Percentiles rank a stretch among this genome's conserved stretches.
Conservation (phyloP, 1,139 yeast genomes). For the Taphrina sp. region DNA sequence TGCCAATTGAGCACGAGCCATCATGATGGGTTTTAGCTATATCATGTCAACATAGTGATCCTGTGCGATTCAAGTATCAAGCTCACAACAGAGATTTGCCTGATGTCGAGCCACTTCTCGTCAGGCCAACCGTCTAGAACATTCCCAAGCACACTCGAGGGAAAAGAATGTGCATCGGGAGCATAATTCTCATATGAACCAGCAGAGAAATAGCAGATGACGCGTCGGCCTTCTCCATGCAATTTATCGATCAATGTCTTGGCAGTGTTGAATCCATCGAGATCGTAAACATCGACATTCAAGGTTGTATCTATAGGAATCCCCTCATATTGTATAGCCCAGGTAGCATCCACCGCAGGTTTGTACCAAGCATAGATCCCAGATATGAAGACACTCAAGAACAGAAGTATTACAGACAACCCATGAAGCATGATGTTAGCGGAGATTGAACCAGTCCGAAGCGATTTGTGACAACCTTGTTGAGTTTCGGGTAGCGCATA, state of each 20-base stretch:
- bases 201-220: slow-evolving; percentile 38
- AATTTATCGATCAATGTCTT: slow-evolving; percentile 28
- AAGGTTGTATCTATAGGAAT: slow-evolving; percentile 24
- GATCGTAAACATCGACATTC: slow-evolving; percentile 36
- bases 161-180: slow-evolving; percentile 35
- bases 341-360: slow-evolving; percentile 6
- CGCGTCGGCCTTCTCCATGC: slow-evolving; percentile 34
- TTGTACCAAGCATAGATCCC: slow-evolving; percentile 15
- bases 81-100: slow-evolving; percentile 34
- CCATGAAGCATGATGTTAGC: too few relatives aligned
- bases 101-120: slow-evolving; percentile 37
- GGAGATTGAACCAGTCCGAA: too few relatives aligned
- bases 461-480: too few relatives aligned
- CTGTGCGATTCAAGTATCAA: neutral
- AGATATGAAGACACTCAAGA: too few relatives aligned
- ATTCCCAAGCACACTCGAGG: slow-evolving; percentile 35
- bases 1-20: slow-evolving; percentile 36
- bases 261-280: slow-evolving; percentile 37
- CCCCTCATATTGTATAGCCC: slow-evolving; percentile 11
- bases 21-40: slow-evolving; percentile 32
- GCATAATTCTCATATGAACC: slow-evolving; percentile 38
- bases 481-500: too few relatives aligned
- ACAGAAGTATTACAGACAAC: too few relatives aligned
- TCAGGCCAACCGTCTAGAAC: slow-evolving; percentile 37
- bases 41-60: neutral